These are phyloP conservation scores for Graphilbum fragrans DNA, from an alignment of 2,329 filamentous ascomycete genomes.

Conservation along the genomic window DNA sequence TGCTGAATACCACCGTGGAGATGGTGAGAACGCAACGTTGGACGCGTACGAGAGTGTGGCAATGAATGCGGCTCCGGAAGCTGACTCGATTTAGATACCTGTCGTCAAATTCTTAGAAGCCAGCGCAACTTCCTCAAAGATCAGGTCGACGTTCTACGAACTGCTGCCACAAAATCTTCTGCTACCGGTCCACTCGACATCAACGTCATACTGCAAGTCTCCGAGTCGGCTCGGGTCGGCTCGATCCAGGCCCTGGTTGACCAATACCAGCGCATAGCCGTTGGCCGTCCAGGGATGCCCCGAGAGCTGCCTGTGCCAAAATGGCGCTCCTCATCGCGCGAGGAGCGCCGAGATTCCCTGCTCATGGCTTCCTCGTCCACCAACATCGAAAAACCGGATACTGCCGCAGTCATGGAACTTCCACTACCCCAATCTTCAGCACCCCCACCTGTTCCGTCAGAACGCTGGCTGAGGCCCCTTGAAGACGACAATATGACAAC, in stretches of 20 bases:
- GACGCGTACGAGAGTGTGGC: too few species aligned
- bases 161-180: slow-evolving; percentile 7
- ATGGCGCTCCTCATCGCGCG: slow-evolving; percentile 1
- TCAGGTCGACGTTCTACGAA: slow-evolving; percentile 15
- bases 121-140: slow-evolving; percentile 17
- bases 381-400: background rate
- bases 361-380: slow-evolving; percentile 7
- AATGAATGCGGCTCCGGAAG: background rate
- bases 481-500: slow-evolving; percentile 14
- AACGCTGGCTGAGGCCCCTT: slow-evolving; percentile 7
- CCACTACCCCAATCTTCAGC: too few species aligned
- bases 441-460: slow-evolving; percentile 3
- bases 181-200: slow-evolving; percentile 18
- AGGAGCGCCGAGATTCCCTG: background rate
- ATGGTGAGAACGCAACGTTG: slow-evolving; percentile 12
- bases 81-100: slow-evolving; percentile 12
- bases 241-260: slow-evolving; percentile 20
- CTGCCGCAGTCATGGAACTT: too few species aligned
- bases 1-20: slow-evolving; percentile 20
- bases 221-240: slow-evolving; percentile 20
- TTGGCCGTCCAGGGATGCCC: slow-evolving; percentile 16
- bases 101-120: slow-evolving; percentile 16
- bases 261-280: slow-evolving; percentile 22
- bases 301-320: slow-evolving; percentile 14
- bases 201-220: slow-evolving; percentile 19